Evolutionary conservation across 495 filamentous ascomycete species (phyloP).

Genomic region (Neurospora sp.): DNA sequence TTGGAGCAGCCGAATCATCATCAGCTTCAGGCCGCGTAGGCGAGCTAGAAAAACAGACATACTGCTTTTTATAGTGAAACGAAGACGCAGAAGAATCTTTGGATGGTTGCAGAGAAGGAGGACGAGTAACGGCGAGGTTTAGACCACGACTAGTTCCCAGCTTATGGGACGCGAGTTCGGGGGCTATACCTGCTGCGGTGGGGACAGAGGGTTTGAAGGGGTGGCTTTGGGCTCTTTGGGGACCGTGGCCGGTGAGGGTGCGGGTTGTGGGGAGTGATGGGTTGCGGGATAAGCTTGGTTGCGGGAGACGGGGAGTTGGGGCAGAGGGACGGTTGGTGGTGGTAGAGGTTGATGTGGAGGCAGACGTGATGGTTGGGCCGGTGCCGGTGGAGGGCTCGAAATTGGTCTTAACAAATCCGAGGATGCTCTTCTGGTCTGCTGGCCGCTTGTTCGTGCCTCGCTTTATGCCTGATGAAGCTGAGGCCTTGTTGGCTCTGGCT

Average conservation of each 20-base stretch:
- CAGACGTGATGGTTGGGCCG: neutral
- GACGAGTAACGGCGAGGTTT: constrained; percentile 9
- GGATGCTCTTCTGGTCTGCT: constrained; percentile 31
- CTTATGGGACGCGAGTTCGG: constrained; percentile 27
- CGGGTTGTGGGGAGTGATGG: neutral
- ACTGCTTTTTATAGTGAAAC: constrained; percentile 18
- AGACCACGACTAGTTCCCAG: constrained; percentile 14
- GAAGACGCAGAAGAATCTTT: neutral
- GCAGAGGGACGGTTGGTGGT: neutral
- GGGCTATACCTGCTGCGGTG: constrained; percentile 16
- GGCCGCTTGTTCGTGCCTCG: constrained; percentile 22
- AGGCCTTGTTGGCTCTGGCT: constrained; percentile 8
- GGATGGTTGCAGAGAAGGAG: neutral
- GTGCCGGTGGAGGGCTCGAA: neutral
- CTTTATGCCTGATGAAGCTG: constrained; percentile 5
- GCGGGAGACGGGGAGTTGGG: neutral
- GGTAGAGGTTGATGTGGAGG: neutral
- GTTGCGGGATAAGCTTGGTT: neutral
- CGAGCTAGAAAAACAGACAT: constrained; percentile 39
- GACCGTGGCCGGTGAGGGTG: neutral
- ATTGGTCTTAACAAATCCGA: constrained; percentile 21
- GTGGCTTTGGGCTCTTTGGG: constrained; percentile 3
- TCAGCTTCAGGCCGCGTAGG: constrained; percentile 18
- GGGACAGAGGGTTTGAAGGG: neutral
- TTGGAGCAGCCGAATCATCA: neutral